These are phyloP conservation scores for Entoloma clypeatum DNA, from an alignment of 1,284 basidiomycete genomes.

Conservation along the genomic window DNA sequence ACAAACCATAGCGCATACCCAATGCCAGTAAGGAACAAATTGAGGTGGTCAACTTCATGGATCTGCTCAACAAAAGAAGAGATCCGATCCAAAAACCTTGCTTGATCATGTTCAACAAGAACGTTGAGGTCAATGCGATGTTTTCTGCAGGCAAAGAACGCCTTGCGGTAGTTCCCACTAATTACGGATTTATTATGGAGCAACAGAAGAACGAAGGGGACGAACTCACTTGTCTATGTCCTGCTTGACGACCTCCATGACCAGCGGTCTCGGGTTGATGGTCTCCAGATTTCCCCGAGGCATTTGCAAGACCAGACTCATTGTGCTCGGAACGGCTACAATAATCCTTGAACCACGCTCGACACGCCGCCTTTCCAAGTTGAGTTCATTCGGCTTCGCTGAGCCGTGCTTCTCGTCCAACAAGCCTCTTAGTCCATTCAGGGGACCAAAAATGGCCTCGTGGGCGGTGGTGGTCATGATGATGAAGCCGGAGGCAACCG, in stretches of 20 bases:
- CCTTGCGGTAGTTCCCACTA: constrained; percentile 75
- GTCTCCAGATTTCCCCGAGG: constrained; percentile 97
- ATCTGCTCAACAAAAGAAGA: constrained; percentile 80
- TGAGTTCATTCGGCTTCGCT: constrained; percentile 31
- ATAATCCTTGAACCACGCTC: constrained; percentile 89
- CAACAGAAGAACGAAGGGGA: constrained; percentile 14
- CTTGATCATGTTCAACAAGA: constrained; percentile 76
- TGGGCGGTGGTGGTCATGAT: constrained; percentile 88
- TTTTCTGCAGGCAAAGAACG: constrained; percentile 88
- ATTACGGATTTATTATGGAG: background rate
- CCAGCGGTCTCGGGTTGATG: constrained; percentile 88
- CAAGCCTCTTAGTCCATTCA: constrained; percentile 34
- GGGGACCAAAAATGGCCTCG: constrained; percentile 73
- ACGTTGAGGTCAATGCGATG: constrained; percentile 92
- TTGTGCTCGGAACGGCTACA: constrained; percentile 78
- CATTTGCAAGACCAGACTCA: constrained; percentile 95
- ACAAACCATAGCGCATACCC: constrained; percentile 50
- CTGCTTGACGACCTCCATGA: constrained; percentile 76
- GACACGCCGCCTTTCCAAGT: constrained; percentile 73
- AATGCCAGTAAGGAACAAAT: constrained; percentile 85
- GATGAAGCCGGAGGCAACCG: constrained; percentile 75
- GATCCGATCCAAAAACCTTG: constrained; percentile 64
- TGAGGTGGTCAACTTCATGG: constrained; percentile 87
- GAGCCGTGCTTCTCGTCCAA: constrained; percentile 26
- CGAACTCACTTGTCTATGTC: constrained; percentile 67